Base-by-base conservation (phyloP, 2,329 filamentous ascomycete genomes). In the Didymella sp. region DNA sequence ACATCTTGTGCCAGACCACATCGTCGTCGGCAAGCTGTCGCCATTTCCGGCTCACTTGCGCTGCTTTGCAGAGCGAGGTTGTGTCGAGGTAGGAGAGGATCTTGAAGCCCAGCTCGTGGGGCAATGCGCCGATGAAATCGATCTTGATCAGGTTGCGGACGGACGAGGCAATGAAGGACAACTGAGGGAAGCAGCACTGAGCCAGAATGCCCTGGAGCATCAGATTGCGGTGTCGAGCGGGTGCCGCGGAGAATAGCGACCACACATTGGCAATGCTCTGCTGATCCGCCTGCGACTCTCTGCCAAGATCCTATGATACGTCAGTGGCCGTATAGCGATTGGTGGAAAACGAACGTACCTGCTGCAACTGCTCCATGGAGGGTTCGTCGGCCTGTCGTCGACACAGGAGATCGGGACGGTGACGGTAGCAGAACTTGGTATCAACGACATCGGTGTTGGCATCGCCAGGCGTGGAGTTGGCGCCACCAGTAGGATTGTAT, bases 1-100 rank as follows among this genome's bases (percentile, higher is more conserved):
- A 99, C 93, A 98, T 97, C 62, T 89, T 90, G 73, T 97, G 91
- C 95, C 95, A 99, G 4, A 99, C 94, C 8, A 96, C 90, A 75
- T 99, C 94, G 72, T 97, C 94, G 69, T 98, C 95, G n/a, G 95
- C 94, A 37, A 99, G 80, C 55, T 86, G 86, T 60, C 91, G 85
- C 95, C 95, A 99, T 67, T 89, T 85, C 56, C 88, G 86, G 73
- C 92, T 97, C 52, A 99, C 95, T 76, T 97, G 93, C 0, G 95
- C 92, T 1, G 95, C 94, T 75, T 96, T 96, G 81, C 95, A 98
- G 0, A 99, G 84, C 0, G 94, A 97, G 2, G 90, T 89, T 0
- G 94, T 97, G 75, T 99, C 95, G 56, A 99, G 88, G 69, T 90
- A 95, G 68, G 89, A 93, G 2, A 99, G 83, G 33, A 99, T 94